Evolutionary conservation across 139 green algal species (phyloP).

Genomic region (Deuterostichococcus epilithicus): DNA sequence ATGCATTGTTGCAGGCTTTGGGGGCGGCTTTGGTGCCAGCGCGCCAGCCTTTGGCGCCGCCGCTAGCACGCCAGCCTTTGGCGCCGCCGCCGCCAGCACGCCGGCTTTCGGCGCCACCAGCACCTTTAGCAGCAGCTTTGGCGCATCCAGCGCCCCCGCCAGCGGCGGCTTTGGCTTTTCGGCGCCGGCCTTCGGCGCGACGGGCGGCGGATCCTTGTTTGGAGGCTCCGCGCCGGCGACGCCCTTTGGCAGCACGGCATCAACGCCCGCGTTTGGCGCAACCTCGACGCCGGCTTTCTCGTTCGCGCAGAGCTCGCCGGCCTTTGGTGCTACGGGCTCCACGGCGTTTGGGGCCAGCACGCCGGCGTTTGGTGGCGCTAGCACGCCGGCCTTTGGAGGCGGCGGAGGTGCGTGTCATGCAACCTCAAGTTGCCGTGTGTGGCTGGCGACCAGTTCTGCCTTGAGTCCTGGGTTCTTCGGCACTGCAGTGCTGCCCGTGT

Average conservation of each 20-base stretch:
- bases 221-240: constrained; percentile 11
- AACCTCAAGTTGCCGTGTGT: no score
- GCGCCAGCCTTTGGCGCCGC: constrained; percentile 25
- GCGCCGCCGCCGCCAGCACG: constrained; percentile 23
- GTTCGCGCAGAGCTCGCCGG: constrained; percentile 5
- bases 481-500: no score
- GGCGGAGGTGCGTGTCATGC: background rate
- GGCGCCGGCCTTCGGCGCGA: constrained; percentile 10
- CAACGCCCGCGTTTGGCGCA: constrained; percentile 28
- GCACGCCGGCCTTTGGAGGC: constrained; percentile 45
- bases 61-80: constrained; percentile 37
- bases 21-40: background rate
- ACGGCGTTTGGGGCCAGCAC: constrained; percentile 13
- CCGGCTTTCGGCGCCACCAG: constrained; percentile 36
- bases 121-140: constrained; percentile 22
- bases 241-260: constrained; percentile 4
- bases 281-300: background rate
- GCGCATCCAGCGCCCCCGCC: constrained; percentile 9
- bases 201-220: constrained; percentile 16
- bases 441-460: no score
- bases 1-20: constrained; percentile 1
- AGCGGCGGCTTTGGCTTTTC: constrained; percentile 23
- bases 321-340: constrained; percentile 22
- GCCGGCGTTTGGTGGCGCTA: constrained; percentile 38
- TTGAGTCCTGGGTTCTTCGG: no score